These are phyloP conservation scores for Eimeria brunetti DNA, from an alignment of 169 alveolate genomes.

Conservation along the genomic window DNA sequence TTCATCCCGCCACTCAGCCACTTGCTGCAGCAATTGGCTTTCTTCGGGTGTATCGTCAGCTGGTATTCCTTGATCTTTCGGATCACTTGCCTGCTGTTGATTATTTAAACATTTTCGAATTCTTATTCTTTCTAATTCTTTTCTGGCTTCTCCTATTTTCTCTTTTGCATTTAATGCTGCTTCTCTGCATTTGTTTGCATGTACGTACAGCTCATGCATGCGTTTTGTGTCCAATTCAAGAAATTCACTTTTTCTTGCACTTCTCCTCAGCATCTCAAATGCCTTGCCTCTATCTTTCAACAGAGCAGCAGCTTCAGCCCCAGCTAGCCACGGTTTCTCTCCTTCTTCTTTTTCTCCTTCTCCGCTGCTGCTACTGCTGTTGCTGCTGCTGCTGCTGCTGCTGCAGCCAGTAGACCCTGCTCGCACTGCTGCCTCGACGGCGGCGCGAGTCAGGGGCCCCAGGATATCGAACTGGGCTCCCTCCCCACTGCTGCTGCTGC, in stretches of 20 bases:
- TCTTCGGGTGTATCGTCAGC: constrained; percentile 36
- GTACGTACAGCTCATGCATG: constrained; percentile 84
- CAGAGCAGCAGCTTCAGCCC: constrained; percentile 79
- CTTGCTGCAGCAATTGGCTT: neutral
- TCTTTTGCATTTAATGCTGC: constrained; percentile 87
- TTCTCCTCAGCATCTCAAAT: constrained; percentile 90
- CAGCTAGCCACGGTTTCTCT: constrained; percentile 63
- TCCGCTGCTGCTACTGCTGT: neutral
- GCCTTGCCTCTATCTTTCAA: constrained; percentile 89
- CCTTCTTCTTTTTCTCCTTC: neutral
- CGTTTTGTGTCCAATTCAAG: constrained; percentile 87
- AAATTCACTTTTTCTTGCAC: constrained; percentile 89
- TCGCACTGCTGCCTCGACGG: constrained; percentile 23
- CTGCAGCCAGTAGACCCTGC: neutral
- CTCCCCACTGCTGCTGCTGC: neutral
- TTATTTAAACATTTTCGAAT: neutral
- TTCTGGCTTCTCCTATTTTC: constrained; percentile 78
- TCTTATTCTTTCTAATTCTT: neutral
- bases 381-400: neutral
- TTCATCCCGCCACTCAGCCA: neutral
- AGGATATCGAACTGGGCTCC: neutral
- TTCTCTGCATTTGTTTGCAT: constrained; percentile 87
- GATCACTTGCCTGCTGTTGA: neutral
- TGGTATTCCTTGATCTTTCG: neutral
- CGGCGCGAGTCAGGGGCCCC: constrained; percentile 1